Base-by-base conservation (phyloP, 306 rosid species). In the barrel medic (Medicago truncatula) region DNA sequence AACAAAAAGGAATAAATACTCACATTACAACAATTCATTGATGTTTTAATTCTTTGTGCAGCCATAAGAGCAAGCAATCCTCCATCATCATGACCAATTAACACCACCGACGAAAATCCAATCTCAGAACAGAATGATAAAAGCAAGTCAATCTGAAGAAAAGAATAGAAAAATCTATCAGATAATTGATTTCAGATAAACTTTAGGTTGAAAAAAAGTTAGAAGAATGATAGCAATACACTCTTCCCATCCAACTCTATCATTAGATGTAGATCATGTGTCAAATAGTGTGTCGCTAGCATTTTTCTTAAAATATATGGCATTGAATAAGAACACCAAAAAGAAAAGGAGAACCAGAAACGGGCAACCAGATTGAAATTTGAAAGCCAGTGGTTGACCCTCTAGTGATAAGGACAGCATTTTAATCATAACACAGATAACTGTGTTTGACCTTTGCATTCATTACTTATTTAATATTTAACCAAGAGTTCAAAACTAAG, bases 41-140 rank as follows among this genome's bases (percentile, higher is more conserved):
- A 87, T 53, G 85, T 79, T 82, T 85, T 85, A 71, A 82, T 77
- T 81, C 80, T 88, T 72, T 88, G 89, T 8, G 96, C 92, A 43
- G 97, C 88, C 93, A 86, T 89, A 77, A 93, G 73, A 79, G 93
- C 91, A 62, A 93, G 85, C 82, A 93, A 77, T 54, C 97, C 97
- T 80, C 98, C 98, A 69, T 91, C 98, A 76, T 93, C 98, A 67
- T 93, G 98, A 70, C 97, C 98, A 44, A 91, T 86, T 63, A 93
- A 53, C 68, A 81, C 60, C 74, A 81, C 77, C 11, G 78, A 76
- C 14, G 84, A 70, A 43, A 81, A 81, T 63, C 78, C 70, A 34
- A 76, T 76, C 81, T 71, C 85, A 8, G 78, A 76, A 71, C 78
- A 81, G 71, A 81, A 70, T 54, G 85, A 52, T 36, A 81, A 70